Conservation (phyloP, 345 rosid species). For the Populus ilicifolia region DNA sequence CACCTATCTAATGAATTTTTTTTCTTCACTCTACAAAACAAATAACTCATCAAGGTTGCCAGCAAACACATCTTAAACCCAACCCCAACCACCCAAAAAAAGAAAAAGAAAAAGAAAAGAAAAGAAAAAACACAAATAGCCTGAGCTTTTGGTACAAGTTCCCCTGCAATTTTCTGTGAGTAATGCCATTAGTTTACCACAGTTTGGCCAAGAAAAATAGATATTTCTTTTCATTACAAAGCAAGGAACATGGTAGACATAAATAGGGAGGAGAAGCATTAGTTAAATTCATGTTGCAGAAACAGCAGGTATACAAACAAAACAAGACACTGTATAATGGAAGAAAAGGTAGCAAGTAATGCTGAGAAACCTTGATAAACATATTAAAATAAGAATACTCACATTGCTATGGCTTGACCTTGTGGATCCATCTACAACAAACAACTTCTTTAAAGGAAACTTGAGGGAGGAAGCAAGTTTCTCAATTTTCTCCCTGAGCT, state of each 20-base stretch:
- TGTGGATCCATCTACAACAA: conserved; percentile 98
- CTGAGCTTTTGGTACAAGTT: neutral
- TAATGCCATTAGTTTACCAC: neutral
- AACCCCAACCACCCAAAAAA: neutral
- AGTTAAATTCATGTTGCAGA: neutral
- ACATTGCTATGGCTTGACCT: conserved; percentile 99
- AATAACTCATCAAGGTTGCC: neutral
- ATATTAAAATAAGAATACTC: conserved; percentile 29
- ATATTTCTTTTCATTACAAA: neutral
- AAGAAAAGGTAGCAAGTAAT: neutral
- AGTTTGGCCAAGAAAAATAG: neutral
- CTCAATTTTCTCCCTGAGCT: conserved; percentile 74
- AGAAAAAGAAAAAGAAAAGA: neutral
- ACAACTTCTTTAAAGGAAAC: conserved; percentile 92
- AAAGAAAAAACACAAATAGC: neutral
- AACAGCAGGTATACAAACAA: neutral
- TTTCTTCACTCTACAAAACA: neutral
- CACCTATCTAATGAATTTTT: neutral
- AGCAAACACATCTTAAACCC: neutral
- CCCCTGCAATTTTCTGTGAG: neutral
- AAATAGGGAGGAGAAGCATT: neutral
- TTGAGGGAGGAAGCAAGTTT: conserved; percentile 79
- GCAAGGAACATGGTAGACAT: neutral
- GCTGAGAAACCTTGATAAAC: neutral
- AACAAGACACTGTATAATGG: neutral